Conservation (phyloP, 176 grass and related monocot genomes). For the Alloteropsis semialata region DNA sequence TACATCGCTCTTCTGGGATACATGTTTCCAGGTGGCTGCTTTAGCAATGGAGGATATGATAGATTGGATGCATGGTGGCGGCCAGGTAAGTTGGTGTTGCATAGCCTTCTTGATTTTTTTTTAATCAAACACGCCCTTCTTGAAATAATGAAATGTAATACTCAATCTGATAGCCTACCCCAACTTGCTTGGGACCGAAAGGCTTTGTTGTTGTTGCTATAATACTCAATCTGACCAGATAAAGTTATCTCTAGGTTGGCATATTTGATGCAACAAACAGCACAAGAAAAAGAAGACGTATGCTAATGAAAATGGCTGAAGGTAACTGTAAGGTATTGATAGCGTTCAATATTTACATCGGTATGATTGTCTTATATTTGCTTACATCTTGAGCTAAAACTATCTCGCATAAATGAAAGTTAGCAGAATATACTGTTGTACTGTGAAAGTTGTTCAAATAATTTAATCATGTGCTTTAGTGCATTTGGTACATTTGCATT, state of each 20-base stretch:
- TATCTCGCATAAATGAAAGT: not conserved
- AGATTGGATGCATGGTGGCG: constrained; percentile 93
- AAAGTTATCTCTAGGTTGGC: constrained; percentile 66
- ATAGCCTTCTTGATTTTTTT: no score
- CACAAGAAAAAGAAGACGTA: constrained; percentile 69
- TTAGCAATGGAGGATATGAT: constrained; percentile 99
- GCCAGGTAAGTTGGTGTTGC: constrained; percentile 66
- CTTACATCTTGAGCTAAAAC: constrained; percentile 31
- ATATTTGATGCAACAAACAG: constrained; percentile 99
- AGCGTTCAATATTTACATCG: constrained; percentile 13
- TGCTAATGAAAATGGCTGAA: constrained; percentile 98
- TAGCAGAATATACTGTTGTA: not conserved
- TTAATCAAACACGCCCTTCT: constrained; percentile 25
- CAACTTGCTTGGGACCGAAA: no score
- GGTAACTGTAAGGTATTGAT: constrained; percentile 88
- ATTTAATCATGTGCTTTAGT: constrained; percentile 4
- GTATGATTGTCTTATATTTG: constrained; percentile 8
- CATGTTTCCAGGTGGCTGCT: constrained; percentile 74
- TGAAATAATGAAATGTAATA: constrained; percentile 45
- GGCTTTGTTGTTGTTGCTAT: no score
- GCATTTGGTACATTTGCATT: constrained; percentile 16
- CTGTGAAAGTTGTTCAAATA: not conserved
- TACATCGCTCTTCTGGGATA: constrained; percentile 5
- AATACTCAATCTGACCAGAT: constrained; percentile 22
- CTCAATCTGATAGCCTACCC: constrained; percentile 25